Evolutionary conservation across 2,329 filamentous ascomycete genomes (phyloP), one percentile per base, ranked within the genome.

Genomic region (Cladosporium sp.): DNA sequence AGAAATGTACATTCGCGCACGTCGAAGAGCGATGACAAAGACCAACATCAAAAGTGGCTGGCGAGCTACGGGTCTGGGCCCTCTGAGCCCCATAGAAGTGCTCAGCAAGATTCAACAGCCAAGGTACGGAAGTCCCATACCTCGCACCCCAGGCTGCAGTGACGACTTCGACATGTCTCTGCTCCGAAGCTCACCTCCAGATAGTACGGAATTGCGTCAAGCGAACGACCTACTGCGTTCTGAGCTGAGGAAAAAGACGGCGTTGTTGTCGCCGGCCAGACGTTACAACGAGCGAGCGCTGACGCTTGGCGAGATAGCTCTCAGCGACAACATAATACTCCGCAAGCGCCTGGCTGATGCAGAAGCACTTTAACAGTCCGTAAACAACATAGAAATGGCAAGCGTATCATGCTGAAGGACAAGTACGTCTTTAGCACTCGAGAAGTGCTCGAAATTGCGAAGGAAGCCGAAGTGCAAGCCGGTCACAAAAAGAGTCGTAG

Each of bases 1-100:
- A 11, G 20, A 55, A 14, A 59, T 56, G 36, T 56, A 55, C 30
- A 63, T 63, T 14, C 55, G 55, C 12, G 52, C 45, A 34, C 5
- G 43, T 3, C 3, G 40, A 38, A 37, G 15, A 3, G 30, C 17
- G 12, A 14, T 51, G 1, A 15, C 9, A 19, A 37, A 11, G 5
- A 2, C 1, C 5, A 51, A 36, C n/a, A 38, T 38, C 11, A 5
- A 34, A 30, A 49, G 45, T 15, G 12, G 45, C n/a, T 49, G 12
- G 45, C 25, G 25, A 11, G 17, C 22, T 34, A 15, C 25, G 4
- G 25, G 45, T 4, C 28, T 49, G 9, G 17, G 30, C 5, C 45
- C 25, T n/a, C 36, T 43, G 15, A 43, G 40, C 12, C 19, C 40
- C 5, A 43, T 43, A 20, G 22, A 5, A 3, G 8, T 43, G 11